Evolutionary conservation across 352 stramenopile species (phyloP).

Genomic region (Pythium vanterpoolii): DNA sequence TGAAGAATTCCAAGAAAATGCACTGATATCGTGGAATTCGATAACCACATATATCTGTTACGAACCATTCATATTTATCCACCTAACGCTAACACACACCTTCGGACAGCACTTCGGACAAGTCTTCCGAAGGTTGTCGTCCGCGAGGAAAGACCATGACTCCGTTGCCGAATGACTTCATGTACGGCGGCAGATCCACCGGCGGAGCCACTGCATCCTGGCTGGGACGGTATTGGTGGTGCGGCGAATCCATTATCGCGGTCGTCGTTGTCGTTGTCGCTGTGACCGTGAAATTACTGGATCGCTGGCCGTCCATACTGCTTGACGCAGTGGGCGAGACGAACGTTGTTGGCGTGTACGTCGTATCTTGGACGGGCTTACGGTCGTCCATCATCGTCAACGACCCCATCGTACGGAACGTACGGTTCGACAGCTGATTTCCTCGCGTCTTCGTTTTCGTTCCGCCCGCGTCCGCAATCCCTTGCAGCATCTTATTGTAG

Average conservation of each 20-base stretch:
- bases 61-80: conserved; percentile 3
- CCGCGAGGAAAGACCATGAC: conserved; percentile 62
- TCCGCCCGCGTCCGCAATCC: conserved; percentile 27
- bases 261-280: conserved; percentile 16
- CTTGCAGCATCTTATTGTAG: conserved; percentile 67
- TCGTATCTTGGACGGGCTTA: conserved; percentile 26
- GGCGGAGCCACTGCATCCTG: conserved; percentile 37
- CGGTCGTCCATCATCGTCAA: conserved; percentile 18
- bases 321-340: conserved; percentile 44
- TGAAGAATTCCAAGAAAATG: conserved; percentile 1
- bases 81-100: conserved; percentile 84
- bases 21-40: conserved; percentile 4
- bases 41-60: background rate
- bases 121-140: conserved; percentile 70
- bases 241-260: conserved; percentile 44
- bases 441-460: conserved; percentile 26
- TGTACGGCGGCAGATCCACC: conserved; percentile 46
- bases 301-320: conserved; percentile 29
- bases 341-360: conserved; percentile 32
- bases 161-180: conserved; percentile 66
- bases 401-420: conserved; percentile 13
- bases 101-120: conserved; percentile 71
- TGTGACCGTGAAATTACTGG: conserved; percentile 22
- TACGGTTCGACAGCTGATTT: conserved; percentile 8
- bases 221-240: conserved; percentile 18